Evolutionary conservation across 2,329 filamentous ascomycete species (phyloP).

Genomic region (Pseudocercospora ulei): DNA sequence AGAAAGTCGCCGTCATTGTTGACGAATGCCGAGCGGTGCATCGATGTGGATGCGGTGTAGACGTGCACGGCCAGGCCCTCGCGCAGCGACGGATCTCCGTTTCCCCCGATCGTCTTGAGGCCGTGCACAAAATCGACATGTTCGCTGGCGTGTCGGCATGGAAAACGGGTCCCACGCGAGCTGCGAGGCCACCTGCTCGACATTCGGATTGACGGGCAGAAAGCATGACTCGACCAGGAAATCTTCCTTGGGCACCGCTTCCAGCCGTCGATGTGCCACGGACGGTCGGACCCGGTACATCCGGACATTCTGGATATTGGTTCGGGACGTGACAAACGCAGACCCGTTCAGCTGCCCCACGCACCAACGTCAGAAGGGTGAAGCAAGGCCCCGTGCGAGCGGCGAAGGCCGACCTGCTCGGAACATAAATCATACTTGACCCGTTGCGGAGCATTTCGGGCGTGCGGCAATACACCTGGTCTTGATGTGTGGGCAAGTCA

Average conservation of each 20-base stretch:
- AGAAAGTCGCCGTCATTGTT: conserved; percentile 63
- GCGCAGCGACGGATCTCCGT: conserved; percentile 20
- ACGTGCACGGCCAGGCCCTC: conserved; percentile 23
- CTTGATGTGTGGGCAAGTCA: no score
- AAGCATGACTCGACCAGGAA: conserved; percentile 18
- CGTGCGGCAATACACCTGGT: conserved; percentile 19
- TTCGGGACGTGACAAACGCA: conserved; percentile 26
- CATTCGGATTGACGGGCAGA: conserved; percentile 12
- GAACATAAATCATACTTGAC: conserved; percentile 33
- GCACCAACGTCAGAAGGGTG: not conserved
- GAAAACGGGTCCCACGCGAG: conserved; percentile 19
- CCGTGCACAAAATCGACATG: conserved; percentile 21
- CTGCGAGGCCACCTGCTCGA: conserved; percentile 12
- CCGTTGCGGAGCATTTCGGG: conserved; percentile 29
- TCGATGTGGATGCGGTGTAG: conserved; percentile 21
- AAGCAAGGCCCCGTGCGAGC: not conserved
- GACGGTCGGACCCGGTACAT: conserved; percentile 32
- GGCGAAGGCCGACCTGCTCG: conserved; percentile 22
- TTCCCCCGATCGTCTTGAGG: conserved; percentile 23
- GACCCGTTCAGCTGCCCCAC: conserved; percentile 26
- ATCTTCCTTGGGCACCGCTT: conserved; percentile 6
- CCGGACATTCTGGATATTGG: conserved; percentile 28
- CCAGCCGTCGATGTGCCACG: conserved; percentile 19
- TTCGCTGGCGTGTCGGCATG: conserved; percentile 12
- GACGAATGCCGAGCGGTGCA: conserved; percentile 54